Conservation (phyloP, 2,329 filamentous ascomycete species). For the Colletotrichum scovillei region DNA sequence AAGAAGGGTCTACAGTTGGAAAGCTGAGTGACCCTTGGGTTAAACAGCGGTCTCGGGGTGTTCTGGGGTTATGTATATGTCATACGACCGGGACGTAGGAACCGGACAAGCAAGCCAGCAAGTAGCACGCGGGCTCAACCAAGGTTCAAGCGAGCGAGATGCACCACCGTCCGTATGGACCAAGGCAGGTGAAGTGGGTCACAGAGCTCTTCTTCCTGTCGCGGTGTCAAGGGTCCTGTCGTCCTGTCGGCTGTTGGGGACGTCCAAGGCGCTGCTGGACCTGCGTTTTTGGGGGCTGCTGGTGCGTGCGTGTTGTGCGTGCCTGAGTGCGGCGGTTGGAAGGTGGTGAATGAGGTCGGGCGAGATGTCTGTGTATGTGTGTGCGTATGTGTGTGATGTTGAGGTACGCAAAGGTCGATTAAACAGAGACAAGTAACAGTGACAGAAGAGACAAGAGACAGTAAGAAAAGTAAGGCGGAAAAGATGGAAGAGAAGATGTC, state of each 20-base stretch:
- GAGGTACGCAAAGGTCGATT: not conserved
- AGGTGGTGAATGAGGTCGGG: not conserved
- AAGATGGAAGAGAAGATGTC: not conserved
- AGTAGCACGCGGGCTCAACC: not conserved
- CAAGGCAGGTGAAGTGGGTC: not conserved
- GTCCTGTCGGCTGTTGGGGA: conserved; percentile 10
- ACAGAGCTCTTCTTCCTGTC: not conserved
- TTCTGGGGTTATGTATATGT: conserved; percentile 28
- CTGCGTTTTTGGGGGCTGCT: not conserved
- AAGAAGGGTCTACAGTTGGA: not conserved
- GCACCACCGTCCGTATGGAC: not conserved
- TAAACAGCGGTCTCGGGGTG: conserved; percentile 12
- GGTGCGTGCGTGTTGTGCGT: not conserved
- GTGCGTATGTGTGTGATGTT: not conserved
- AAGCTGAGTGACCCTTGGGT: not conserved
- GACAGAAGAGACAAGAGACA: not conserved
- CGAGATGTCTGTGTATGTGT: not conserved
- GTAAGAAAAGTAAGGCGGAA: not conserved
- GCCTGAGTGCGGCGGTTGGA: not conserved
- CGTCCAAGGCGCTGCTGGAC: not conserved
- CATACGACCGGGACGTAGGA: conserved; percentile 20
- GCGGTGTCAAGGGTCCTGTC: not conserved
- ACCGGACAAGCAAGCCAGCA: not conserved
- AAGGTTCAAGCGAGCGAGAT: conserved; percentile 11
- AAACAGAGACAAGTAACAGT: not conserved